These are phyloP conservation scores for Hepatocystis sp. DNA, from an alignment of 169 alveolate species.

Conservation along the genomic window DNA sequence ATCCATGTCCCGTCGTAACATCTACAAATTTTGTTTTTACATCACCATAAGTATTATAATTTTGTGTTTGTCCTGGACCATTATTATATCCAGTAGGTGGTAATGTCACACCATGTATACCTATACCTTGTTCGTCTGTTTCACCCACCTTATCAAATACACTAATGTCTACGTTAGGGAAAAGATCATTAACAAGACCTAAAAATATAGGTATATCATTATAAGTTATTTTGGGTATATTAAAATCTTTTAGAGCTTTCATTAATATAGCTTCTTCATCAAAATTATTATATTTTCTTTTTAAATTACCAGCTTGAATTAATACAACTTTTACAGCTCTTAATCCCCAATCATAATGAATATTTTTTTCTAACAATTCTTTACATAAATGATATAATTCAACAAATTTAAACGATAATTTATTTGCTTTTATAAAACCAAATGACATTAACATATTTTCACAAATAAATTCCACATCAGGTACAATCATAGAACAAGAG, in stretches of 20 bases:
- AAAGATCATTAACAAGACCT: slow-evolving; percentile 94
- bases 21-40: no score
- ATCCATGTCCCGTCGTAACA: no score
- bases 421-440: slow-evolving; percentile 95
- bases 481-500: slow-evolving; percentile 97
- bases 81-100: no score
- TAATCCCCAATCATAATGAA: slow-evolving; percentile 98
- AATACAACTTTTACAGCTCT: slow-evolving; percentile 97
- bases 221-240: slow-evolving; percentile 94
- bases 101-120: no score
- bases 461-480: slow-evolving; percentile 95
- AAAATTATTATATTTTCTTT: slow-evolving; percentile 94
- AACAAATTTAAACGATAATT: slow-evolving; percentile 94
- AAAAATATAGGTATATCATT: slow-evolving; percentile 95
- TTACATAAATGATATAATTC: slow-evolving; percentile 91
- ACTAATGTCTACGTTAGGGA: slow-evolving; percentile 88
- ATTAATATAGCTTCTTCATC: slow-evolving; percentile 94
- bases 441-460: slow-evolving; percentile 98
- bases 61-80: no score
- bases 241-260: slow-evolving; percentile 98
- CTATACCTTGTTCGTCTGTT: neutral
- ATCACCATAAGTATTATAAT: no score
- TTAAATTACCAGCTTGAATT: slow-evolving; percentile 96
- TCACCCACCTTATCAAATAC: slow-evolving; percentile 4
- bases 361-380: slow-evolving; percentile 93